phyloP scores from a whole-genome alignment of 768 basidiomycete species.

The Clathrus columnatus region DNA sequence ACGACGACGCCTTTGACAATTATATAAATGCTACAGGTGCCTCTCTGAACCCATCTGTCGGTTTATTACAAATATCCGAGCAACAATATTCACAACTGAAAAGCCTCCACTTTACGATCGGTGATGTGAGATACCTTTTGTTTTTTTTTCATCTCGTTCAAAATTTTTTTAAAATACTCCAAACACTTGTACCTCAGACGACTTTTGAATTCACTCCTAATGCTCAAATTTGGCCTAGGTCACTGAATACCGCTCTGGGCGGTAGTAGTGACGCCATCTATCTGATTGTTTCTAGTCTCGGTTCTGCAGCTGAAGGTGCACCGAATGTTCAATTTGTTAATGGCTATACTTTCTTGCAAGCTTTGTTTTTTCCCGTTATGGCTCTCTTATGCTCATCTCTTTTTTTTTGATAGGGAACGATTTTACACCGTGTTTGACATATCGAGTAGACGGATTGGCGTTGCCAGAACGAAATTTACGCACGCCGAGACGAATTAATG shows the following conservation, averaged over 20 bases:
- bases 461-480: conserved; percentile 27
- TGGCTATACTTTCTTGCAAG: conserved; percentile 5
- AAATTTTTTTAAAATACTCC: conserved; percentile 10
- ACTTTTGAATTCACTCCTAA: conserved; percentile 22
- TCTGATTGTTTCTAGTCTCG: conserved; percentile 12
- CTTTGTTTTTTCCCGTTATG: neutral
- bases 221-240: conserved; percentile 16
- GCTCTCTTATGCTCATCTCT: neutral
- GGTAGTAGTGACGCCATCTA: conserved; percentile 21
- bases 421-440: conserved; percentile 22
- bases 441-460: conserved; percentile 24
- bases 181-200: neutral
- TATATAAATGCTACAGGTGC: conserved; percentile 26
- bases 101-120: conserved; percentile 25
- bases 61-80: conserved; percentile 22
- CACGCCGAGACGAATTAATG: conserved; percentile 24
- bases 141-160: conserved; percentile 17
- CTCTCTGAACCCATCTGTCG: conserved; percentile 21
- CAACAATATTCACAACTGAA: conserved; percentile 23
- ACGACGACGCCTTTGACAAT: conserved; percentile 21
- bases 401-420: conserved; percentile 1
- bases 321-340: conserved; percentile 9
- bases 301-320: neutral
- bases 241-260: conserved; percentile 37
- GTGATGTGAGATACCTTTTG: conserved; percentile 13